Percentiles rank a stretch among this genome's conserved stretches.
These are phyloP conservation scores for Psilocybe tampanensis DNA, from an alignment of 768 basidiomycete genomes.

Conservation along the genomic window DNA sequence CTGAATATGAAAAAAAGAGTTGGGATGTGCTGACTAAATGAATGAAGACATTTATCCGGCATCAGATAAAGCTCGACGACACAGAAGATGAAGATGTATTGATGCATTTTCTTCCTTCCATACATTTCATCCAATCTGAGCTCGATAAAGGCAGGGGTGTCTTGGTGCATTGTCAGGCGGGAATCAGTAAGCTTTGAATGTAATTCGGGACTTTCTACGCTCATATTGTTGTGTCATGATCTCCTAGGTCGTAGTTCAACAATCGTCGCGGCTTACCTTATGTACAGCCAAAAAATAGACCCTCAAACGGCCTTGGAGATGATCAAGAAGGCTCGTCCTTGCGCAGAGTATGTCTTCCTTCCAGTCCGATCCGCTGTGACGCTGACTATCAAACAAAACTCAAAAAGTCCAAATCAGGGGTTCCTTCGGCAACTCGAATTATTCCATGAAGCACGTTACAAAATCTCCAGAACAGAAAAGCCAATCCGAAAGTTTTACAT, in stretches of 20 bases:
- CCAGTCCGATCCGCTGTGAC: not conserved
- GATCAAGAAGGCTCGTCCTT: constrained; percentile 66
- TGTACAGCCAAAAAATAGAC: constrained; percentile 67
- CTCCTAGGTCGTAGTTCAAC: constrained; percentile 76
- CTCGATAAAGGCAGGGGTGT: constrained; percentile 76
- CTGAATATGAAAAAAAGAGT: constrained; percentile 52
- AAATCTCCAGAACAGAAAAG: constrained; percentile 68
- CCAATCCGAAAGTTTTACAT: constrained; percentile 82
- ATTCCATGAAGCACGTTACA: constrained; percentile 73
- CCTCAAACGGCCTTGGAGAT: constrained; percentile 65
- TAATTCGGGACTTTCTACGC: not conserved
- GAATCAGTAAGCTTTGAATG: constrained; percentile 64
- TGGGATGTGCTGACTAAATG: constrained; percentile 18
- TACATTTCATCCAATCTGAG: constrained; percentile 82
- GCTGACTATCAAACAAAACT: not conserved
- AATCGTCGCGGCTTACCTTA: constrained; percentile 86
- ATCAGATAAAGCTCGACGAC: constrained; percentile 81
- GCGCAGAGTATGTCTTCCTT: constrained; percentile 58
- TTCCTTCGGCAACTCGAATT: constrained; percentile 82
- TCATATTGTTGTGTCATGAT: constrained; percentile 7
- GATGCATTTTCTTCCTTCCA: constrained; percentile 74
- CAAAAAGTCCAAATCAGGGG: constrained; percentile 77
- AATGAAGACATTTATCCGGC: constrained; percentile 72
- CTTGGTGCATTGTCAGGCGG: constrained; percentile 89
- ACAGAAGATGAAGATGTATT: constrained; percentile 77